phyloP scores from a whole-genome alignment of 257 asterid genomes.

The Solanum corneliomulleri region DNA sequence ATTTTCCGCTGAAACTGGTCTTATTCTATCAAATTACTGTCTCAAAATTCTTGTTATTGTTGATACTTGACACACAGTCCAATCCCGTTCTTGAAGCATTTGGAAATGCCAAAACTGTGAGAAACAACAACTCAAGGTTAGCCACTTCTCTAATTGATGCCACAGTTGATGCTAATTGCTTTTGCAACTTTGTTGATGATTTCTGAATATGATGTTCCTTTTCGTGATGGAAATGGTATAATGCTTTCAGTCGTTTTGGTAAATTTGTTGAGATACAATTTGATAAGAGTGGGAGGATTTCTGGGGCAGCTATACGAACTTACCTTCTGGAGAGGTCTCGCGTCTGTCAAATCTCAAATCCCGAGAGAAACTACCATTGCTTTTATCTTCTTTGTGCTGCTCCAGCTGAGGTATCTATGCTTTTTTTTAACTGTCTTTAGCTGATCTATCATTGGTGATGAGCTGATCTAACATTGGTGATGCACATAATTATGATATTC shows the following conservation, averaged over 20 bases:
- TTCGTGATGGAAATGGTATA: slow-evolving; percentile 1
- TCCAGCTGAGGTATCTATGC: slow-evolving; percentile 64
- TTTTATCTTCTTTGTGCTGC: slow-evolving; percentile 97
- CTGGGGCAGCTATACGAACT: slow-evolving; percentile 97
- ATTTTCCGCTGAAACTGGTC: not conserved
- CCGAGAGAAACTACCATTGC: slow-evolving; percentile 99
- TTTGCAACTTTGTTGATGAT: not conserved
- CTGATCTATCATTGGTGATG: not conserved
- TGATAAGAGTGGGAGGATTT: slow-evolving; percentile 93
- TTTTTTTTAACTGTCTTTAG: not conserved
- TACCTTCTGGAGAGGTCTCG: slow-evolving; percentile 98
- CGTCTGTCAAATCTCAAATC: slow-evolving; percentile 89
- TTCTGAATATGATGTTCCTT: not conserved
- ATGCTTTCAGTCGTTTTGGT: slow-evolving; percentile 79
- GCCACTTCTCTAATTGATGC: slow-evolving; percentile 1
- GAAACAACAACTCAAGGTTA: slow-evolving; percentile 96
- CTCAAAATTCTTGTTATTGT: slow-evolving; percentile 1
- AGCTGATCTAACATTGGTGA: not conserved
- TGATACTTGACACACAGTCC: slow-evolving; percentile 47
- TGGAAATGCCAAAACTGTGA: slow-evolving; percentile 96
- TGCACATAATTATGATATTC: not conserved
- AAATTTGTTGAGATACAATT: slow-evolving; percentile 99
- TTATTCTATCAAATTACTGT: not conserved
- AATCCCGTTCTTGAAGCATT: slow-evolving; percentile 98
- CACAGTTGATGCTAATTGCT: not conserved